Base-by-base conservation (phyloP, 805 yeast species). In the Saturnispora diversa region DNA sequence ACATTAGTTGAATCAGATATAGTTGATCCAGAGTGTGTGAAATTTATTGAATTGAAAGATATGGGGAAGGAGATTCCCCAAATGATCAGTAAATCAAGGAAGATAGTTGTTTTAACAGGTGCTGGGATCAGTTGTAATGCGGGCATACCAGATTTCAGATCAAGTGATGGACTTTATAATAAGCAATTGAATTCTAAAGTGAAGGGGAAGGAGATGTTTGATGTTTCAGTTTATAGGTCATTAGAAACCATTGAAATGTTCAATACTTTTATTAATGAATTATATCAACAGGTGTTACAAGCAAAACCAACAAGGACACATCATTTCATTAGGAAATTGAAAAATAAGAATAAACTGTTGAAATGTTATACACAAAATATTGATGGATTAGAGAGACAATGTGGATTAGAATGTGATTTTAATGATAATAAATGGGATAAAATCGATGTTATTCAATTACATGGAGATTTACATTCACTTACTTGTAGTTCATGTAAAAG, bases 41-140 rank as follows among this genome's bases (percentile, higher is more conserved):
- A 40, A 16, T 42, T 40, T 20, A 9, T 47, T 1, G 24, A 40
- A 15, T 32, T 42, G 12, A 21, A 37, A 11, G 33, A 21, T 13
- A 23, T 42, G 13, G 38, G 45, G 2, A 34, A 29, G 5, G 62
- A 61, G 39, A 65, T 74, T 17, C 61, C 68, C 39, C 66, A 64
- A 49, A 38, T 52, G 28, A 62, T 77, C 2, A 59, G 59, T 45
- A 72, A 72, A 49, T 58, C 77, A 35, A 66, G 70, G 40, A 76
- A 71, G 51, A 64, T 79, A n/a, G 68, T 82, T 16, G 69, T 84
- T 4, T 65, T 88, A 40, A 87, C 96, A 0, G 97, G 98, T 6
- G 98, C 98, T 2, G 98, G 98, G 1, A 86, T 90, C 44, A 85
- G 96, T 12, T 86, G 96, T 57, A 85, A 84, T 56, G 97, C 97